Conservation (phyloP, 257 asterid species). For the Solanum pennellii region DNA sequence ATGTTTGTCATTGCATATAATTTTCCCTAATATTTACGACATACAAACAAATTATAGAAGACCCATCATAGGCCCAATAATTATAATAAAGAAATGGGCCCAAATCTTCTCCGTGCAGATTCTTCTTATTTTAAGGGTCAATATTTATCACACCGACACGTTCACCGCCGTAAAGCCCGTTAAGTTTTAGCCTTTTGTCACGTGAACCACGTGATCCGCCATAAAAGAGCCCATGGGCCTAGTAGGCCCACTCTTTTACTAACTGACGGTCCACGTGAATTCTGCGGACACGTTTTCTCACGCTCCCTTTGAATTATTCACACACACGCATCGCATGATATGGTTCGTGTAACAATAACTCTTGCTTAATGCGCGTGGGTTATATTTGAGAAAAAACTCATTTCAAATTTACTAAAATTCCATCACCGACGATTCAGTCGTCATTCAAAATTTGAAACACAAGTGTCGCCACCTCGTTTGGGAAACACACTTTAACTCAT, state of each 20-base stretch:
- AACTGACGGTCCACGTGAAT: neutral
- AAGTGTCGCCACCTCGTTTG: neutral
- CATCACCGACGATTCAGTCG: neutral
- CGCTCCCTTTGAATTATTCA: neutral
- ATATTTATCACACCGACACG: neutral
- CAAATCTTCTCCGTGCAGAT: neutral
- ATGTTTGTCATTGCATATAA: too few relatives aligned
- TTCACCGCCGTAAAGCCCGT: neutral
- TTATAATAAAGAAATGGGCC: neutral
- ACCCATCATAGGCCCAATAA: neutral
- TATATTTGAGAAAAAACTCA: neutral
- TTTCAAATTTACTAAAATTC: neutral
- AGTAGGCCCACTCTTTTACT: neutral
- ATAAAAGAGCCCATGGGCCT: neutral
- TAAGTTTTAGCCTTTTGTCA: neutral
- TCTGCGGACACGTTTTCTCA: neutral
- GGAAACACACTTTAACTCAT: neutral
- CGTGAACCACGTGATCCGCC: constrained; percentile 7
- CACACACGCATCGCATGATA: neutral
- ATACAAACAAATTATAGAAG: neutral
- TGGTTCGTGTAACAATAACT: neutral
- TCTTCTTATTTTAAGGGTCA: neutral
- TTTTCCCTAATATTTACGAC: neutral
- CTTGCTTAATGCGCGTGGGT: neutral
- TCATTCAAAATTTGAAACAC: neutral